Base-by-base conservation (phyloP, 768 basidiomycete species). In the Stropharia rugosoannulata region DNA sequence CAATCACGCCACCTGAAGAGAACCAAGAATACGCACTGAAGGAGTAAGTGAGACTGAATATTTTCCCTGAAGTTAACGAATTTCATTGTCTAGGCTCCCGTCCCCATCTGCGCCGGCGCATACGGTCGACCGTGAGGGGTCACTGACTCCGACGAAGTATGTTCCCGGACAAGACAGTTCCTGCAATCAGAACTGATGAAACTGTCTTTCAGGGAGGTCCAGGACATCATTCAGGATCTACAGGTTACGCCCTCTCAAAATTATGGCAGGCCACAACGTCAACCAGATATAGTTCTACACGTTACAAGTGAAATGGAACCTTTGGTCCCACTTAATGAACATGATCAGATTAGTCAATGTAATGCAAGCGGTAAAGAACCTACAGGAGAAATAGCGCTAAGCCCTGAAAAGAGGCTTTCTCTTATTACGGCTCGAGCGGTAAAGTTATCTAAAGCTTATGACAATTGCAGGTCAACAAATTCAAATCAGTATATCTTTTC, bases 401-500 rank as follows among this genome's bases (percentile, higher is more conserved):
- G 48, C 40, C 49, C 58, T 3, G 54, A 55, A 35, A 51, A 60
- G n/a, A 61, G 63, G 19, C 56, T 54, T 16, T 57, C 61, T 54
- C 49, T 62, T 18, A 62, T 62, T 11, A 50, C 59, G 10, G 64
- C 62, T 25, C 65, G 69, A 36, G 63, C 66, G 25, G 61, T 69
- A 19, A 58, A 68, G 32, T 65, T 69, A 40, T 70, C 68, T 12
- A 65, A 62, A 42, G 67, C 60, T 4, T 71, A 66, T 59, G 62
- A 69, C 16, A 55, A 62, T 12, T 70, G 62, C 59, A 72, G 62
- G 48, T 48, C 59, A 38, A 56, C 51, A 55, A 73, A 69, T 62
- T 16, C 65, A 32, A 78, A 80, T 54, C 62, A 67, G 32, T 84
- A 82, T 63, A 63, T 70, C 35, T 91, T 87, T 56, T 67, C 68